Evolutionary conservation across 768 basidiomycete species (phyloP).

Genomic region (Leccinellum albellum): DNA sequence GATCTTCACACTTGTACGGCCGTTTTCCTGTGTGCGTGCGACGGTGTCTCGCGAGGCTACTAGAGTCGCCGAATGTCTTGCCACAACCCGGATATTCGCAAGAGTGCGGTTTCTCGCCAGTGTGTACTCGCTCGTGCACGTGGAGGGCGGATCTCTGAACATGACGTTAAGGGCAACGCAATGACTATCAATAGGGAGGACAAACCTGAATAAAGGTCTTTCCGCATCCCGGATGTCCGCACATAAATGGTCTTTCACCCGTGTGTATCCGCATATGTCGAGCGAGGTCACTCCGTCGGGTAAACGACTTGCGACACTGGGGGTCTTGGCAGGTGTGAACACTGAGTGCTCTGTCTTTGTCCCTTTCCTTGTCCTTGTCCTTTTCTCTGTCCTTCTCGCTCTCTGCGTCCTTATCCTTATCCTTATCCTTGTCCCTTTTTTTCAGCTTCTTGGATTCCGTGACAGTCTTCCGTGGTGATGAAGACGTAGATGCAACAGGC

Average conservation of each 20-base stretch:
- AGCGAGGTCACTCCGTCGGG: slow-evolving; percentile 76
- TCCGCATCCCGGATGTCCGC: slow-evolving; percentile 67
- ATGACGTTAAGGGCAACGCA: slow-evolving; percentile 10
- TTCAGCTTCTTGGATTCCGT: slow-evolving; percentile 25
- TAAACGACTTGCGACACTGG: slow-evolving; percentile 77
- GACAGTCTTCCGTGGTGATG: slow-evolving; percentile 23
- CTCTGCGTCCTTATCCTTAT: slow-evolving; percentile 31
- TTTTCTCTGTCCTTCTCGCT: slow-evolving; percentile 21
- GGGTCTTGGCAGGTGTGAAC: slow-evolving; percentile 67
- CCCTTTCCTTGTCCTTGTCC: slow-evolving; percentile 15
- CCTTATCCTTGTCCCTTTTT: slow-evolving; percentile 21
- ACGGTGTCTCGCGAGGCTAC: slow-evolving; percentile 86
- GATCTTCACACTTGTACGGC: slow-evolving; percentile 82
- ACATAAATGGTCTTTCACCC: slow-evolving; percentile 82
- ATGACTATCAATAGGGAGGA: slow-evolving; percentile 2
- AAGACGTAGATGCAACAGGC: slow-evolving; percentile 53
- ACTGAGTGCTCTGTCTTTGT: slow-evolving; percentile 45
- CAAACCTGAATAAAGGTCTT: slow-evolving; percentile 90
- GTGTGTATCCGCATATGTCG: slow-evolving; percentile 90
- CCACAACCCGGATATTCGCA: slow-evolving; percentile 88
- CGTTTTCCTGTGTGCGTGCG: slow-evolving; percentile 86
- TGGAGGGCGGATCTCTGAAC: slow-evolving; percentile 81
- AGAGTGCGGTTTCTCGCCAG: slow-evolving; percentile 88
- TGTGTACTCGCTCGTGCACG: slow-evolving; percentile 86
- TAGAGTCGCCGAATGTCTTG: slow-evolving; percentile 89